Evolutionary conservation across 2,329 filamentous ascomycete genomes (phyloP).

Genomic region (Orbilia ellipsospora): DNA sequence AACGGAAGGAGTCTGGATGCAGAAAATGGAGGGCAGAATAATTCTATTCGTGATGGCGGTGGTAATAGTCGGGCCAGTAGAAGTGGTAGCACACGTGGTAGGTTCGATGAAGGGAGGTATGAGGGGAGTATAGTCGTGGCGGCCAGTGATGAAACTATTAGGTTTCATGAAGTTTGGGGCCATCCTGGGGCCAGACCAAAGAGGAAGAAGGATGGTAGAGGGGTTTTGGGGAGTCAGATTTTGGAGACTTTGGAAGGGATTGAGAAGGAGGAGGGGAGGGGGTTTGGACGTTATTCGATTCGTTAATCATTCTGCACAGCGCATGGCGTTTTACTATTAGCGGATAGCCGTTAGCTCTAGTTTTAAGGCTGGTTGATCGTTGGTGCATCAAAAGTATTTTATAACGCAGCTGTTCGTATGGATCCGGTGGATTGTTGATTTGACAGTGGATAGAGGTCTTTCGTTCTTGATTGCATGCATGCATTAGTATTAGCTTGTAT

Average conservation of each 20-base stretch:
- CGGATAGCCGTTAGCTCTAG: neutral
- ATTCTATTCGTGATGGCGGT: neutral
- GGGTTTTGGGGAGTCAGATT: constrained; percentile 85
- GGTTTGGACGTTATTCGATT: constrained; percentile 70
- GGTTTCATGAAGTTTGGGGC: constrained; percentile 96
- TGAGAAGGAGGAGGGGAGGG: constrained; percentile 75
- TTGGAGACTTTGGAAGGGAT: constrained; percentile 84
- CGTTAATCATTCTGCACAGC: constrained; percentile 65
- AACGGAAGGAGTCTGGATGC: constrained; percentile 28
- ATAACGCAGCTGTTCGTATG: too few relatives aligned
- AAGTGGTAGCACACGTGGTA: constrained; percentile 59
- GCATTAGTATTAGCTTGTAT: too few relatives aligned
- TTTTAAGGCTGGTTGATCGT: too few relatives aligned
- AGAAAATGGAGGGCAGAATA: constrained; percentile 2
- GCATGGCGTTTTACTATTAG: neutral
- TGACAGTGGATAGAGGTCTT: too few relatives aligned
- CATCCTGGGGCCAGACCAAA: constrained; percentile 61
- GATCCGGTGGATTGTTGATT: too few relatives aligned
- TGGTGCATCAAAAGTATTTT: too few relatives aligned
- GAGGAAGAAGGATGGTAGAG: constrained; percentile 66
- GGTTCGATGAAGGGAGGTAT: constrained; percentile 60
- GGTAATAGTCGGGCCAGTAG: constrained; percentile 56
- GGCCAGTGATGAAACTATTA: constrained; percentile 89
- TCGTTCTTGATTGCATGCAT: too few relatives aligned
- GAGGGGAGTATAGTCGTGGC: constrained; percentile 92